Evolutionary conservation across 768 basidiomycete genomes (phyloP).

Genomic region (Suillus decipiens): DNA sequence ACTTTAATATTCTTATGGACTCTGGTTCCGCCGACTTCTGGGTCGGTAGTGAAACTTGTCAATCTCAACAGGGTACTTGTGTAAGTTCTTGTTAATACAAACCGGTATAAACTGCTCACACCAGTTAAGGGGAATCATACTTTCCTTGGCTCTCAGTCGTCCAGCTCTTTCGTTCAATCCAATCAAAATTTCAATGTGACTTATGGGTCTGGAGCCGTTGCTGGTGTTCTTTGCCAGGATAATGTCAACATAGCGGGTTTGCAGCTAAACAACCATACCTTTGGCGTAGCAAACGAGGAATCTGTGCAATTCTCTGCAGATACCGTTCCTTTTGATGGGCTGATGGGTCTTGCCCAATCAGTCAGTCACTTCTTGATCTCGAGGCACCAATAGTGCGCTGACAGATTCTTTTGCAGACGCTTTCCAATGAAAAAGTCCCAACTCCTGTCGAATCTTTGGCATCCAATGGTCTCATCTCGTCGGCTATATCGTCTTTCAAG

Average conservation of each 20-base stretch:
- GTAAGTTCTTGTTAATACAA: conserved; percentile 30
- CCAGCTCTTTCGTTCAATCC: conserved; percentile 61
- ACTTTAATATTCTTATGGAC: conserved; percentile 66
- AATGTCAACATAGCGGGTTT: conserved; percentile 66
- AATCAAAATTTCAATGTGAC: conserved; percentile 55
- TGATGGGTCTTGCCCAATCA: conserved; percentile 78
- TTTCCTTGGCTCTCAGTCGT: conserved; percentile 62
- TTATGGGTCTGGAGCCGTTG: conserved; percentile 72
- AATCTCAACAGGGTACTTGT: conserved; percentile 42
- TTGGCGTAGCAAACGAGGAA: conserved; percentile 67
- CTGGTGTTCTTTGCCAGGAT: conserved; percentile 65
- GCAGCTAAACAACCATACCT: conserved; percentile 54
- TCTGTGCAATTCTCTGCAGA: conserved; percentile 58
- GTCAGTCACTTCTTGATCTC: conserved; percentile 38
- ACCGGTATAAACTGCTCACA: conserved; percentile 17
- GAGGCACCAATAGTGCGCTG: not conserved
- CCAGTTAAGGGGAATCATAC: conserved; percentile 57
- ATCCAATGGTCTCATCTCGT: conserved; percentile 51
- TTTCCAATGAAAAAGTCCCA: conserved; percentile 63
- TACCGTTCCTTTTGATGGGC: conserved; percentile 60
- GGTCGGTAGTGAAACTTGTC: conserved; percentile 60
- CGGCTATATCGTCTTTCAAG: conserved; percentile 77
- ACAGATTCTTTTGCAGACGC: conserved; percentile 34
- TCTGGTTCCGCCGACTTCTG: conserved; percentile 71
- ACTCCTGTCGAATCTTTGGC: conserved; percentile 79